A percentile compares a stretch with the other conserved stretches of the same genome.
phyloP scores from a whole-genome alignment of 495 filamentous ascomycete genomes.

The Filosporella fistucella region DNA sequence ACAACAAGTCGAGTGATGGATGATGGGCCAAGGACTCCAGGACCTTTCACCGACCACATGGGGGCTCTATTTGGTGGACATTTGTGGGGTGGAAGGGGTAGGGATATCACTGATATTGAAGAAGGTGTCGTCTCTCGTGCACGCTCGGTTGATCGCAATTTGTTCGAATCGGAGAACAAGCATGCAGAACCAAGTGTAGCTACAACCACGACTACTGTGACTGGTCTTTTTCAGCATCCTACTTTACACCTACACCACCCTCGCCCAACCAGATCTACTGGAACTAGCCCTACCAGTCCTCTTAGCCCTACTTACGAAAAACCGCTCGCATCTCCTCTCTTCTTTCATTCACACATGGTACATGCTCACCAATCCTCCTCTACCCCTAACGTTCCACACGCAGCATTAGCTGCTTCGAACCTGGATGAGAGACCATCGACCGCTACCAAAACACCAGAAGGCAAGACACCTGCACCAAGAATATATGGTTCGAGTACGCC shows the following conservation, averaged over 20 bases:
- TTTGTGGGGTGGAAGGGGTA: constrained; percentile 14
- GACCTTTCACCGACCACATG: constrained; percentile 38
- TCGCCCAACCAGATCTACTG: constrained; percentile 16
- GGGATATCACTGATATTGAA: constrained; percentile 24
- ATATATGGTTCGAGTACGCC: constrained; percentile 22
- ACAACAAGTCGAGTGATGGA: constrained; percentile 10
- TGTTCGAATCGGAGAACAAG: constrained; percentile 51
- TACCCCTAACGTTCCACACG: constrained; percentile 39
- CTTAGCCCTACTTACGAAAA: constrained; percentile 13
- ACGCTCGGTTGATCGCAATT: constrained; percentile 50
- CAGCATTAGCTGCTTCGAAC: constrained; percentile 14
- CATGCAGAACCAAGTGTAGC: constrained; percentile 50
- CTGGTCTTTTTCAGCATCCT: constrained; percentile 21
- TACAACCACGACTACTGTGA: constrained; percentile 30
- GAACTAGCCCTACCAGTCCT: constrained; percentile 10
- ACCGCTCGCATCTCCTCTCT: constrained; percentile 29
- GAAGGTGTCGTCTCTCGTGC: constrained; percentile 37
- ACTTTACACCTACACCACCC: constrained; percentile 11
- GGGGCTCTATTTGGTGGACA: constrained; percentile 53
- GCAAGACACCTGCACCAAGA: constrained; percentile 24
- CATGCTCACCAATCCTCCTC: constrained; percentile 38
- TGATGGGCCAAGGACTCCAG: constrained; percentile 24
- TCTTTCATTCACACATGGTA: constrained; percentile 30
- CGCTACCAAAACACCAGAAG: constrained; percentile 22
- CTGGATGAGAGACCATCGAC: constrained; percentile 23